Evolutionary conservation across 1,139 yeast genomes (phyloP), one percentile per base, ranked within the genome.

Genomic region (Arxiozyma telluris): DNA sequence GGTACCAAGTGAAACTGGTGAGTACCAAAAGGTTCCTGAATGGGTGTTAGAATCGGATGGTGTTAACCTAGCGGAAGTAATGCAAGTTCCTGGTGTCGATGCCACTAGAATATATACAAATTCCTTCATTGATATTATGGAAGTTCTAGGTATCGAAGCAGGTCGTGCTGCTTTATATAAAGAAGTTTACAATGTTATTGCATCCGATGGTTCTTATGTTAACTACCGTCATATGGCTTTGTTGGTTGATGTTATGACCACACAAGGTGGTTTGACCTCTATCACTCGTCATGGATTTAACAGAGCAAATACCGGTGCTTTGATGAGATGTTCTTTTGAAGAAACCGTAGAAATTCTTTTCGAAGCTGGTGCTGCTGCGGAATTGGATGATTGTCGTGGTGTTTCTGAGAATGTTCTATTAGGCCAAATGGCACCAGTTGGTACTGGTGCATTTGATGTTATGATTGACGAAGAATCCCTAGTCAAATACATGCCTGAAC

Each of bases 21-120:
- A 89, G 60, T 93, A 76, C 67, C 81, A 81, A 59, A 93, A 88
- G 73, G 86, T 87, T 59, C 91, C 89, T 70, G 98, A 93, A 71
- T 93, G 98, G 98, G 97, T 90, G 43, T 79, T 94, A 71, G 99
- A 94, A 79, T 91, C 98, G 2, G 98, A 94, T 75, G 99, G 99
- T 77, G 93, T 89, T 55, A 94, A 93, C 67, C 78, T 94, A 65
- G 87, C 97, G 1, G 97, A 91, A 66, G 98, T 93, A 53, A 88
- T 94, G 86, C 80, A 93, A 47, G 93, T 90, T 56, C 91, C 90
- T 27, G 98, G 98, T 66, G 97, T 94, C 52, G 98, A 93, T 71
- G 78, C 96, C 3, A 70, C 83, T 27, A 81, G 97, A 69, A 88
- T 96, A 6, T 90, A 90, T 72, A 90, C 98, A 49, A 94, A 94